Base-by-base conservation (phyloP, 768 basidiomycete genomes). In the Cubamyces sp. region DNA sequence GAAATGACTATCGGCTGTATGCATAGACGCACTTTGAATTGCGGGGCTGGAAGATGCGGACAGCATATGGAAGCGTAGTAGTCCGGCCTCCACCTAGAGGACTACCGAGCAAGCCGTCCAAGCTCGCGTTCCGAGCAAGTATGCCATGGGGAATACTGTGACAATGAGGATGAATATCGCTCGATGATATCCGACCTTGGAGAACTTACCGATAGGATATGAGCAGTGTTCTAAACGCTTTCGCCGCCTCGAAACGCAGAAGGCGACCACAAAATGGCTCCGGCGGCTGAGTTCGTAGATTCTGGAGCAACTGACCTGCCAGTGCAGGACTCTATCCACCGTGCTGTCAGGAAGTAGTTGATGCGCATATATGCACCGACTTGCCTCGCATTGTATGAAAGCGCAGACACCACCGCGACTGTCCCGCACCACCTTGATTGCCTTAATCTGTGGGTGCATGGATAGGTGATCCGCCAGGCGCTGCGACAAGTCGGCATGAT, bases 331-430 rank as follows among this genome's bases (percentile, higher is more conserved):
- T 79, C 90, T 92, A 64, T 45, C 15, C 34, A 26, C 41, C 16
- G 40, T 39, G 66, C 23, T 54, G 28, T 57, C 0, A 62, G 37
- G 21, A 37, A 34, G 7, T 14, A 50, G 12, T 50, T 19, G 7
- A 28, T 7, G 23, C 40, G 54, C 46, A 54, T 53, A 54, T 42
- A 54, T 28, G 52, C 40, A 15, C 7, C 11, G 5, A 65, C 79
- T 46, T 68, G 91, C 92, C 79, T 91, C 83, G 80, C 91, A 92
- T 74, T 93, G 92, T 23, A 92, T 87, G 72, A 94, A 94, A 59
- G 91, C 92, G 70, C 91, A 93, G 47, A 89, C 84, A 15, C 90
- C 87, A 41, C 89, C 89, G 72, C 87, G 88, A 60, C 82, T 83
- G 73, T 92, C 89, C 58, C 86, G 86, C 43, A 92, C 83, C 54